Evolutionary conservation across 1,139 yeast genomes (phyloP).

Genomic region (Geotrichum reessii): DNA sequence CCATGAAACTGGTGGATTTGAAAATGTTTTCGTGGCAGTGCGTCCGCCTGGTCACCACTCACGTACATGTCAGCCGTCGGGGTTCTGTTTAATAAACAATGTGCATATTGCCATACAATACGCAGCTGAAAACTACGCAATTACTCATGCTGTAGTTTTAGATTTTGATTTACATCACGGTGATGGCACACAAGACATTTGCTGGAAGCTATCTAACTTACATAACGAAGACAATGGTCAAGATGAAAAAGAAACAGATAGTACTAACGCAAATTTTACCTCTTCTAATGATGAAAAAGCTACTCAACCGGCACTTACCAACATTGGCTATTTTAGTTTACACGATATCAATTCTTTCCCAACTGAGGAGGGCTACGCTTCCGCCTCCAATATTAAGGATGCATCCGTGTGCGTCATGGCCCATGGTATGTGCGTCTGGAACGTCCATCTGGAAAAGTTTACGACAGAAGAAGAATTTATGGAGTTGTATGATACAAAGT

Average conservation of each 20-base stretch:
- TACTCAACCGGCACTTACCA: constrained; percentile 8
- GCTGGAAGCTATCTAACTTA: constrained; percentile 74
- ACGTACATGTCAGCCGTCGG: constrained; percentile 79
- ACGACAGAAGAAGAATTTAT: constrained; percentile 57
- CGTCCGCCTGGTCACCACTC: constrained; percentile 91
- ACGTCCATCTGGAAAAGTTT: constrained; percentile 72
- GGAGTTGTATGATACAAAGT: constrained; percentile 55
- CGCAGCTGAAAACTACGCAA: constrained; percentile 57
- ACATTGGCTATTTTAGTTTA: constrained; percentile 73
- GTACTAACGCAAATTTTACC: neutral
- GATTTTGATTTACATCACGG: constrained; percentile 89
- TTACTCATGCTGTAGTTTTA: constrained; percentile 75
- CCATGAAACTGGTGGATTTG: constrained; percentile 38
- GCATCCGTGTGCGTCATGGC: constrained; percentile 78
- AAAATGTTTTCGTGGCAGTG: constrained; percentile 61
- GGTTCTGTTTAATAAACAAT: constrained; percentile 79
- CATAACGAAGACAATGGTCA: constrained; percentile 39
- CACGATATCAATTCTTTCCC: constrained; percentile 88
- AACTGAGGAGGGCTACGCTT: constrained; percentile 72
- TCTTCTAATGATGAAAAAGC: constrained; percentile 14
- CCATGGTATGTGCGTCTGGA: constrained; percentile 79
- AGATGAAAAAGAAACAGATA: neutral
- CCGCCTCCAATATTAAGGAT: constrained; percentile 62
- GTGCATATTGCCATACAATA: constrained; percentile 80
- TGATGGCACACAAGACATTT: constrained; percentile 86